Conservation (phyloP, 192 early-diverging fungal species). For the Umbelopsis vinacea region DNA sequence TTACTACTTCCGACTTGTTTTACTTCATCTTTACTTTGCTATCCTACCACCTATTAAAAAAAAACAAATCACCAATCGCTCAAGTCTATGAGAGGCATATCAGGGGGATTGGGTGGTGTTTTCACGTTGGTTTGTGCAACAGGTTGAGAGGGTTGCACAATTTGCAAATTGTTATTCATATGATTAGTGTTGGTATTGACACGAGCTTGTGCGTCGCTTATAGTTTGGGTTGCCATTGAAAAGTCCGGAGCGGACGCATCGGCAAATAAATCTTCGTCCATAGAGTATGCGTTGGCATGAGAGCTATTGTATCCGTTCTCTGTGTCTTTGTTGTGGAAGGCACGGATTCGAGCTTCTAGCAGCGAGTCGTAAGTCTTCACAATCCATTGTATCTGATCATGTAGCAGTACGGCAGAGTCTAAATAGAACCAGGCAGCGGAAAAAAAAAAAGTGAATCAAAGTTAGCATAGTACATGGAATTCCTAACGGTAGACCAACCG, state of each 20-base stretch:
- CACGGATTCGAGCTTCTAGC: neutral
- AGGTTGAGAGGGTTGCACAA: neutral
- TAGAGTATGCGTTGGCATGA: neutral
- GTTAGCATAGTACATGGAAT: neutral
- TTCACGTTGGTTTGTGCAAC: conserved; percentile 3
- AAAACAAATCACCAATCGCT: neutral
- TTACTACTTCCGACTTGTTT: neutral
- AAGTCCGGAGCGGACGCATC: conserved; percentile 12
- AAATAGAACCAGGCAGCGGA: neutral
- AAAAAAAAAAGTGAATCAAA: neutral
- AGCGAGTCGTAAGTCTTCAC: neutral
- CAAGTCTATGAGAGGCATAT: conserved; percentile 15
- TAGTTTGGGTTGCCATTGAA: conserved; percentile 16
- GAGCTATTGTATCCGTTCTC: neutral
- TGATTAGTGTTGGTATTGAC: neutral
- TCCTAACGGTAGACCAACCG: neutral
- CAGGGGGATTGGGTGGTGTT: neutral
- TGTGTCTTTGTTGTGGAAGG: neutral
- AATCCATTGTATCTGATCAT: conserved; percentile 9
- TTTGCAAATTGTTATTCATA: conserved; percentile 10
- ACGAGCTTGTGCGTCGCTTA: conserved; percentile 4
- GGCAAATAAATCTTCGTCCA: conserved; percentile 9
- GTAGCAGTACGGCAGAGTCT: neutral
- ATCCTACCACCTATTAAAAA: neutral
- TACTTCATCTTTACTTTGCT: neutral